Evolutionary conservation across 2,329 filamentous ascomycete species (phyloP).

Genomic region (Colletotrichum limetticola): DNA sequence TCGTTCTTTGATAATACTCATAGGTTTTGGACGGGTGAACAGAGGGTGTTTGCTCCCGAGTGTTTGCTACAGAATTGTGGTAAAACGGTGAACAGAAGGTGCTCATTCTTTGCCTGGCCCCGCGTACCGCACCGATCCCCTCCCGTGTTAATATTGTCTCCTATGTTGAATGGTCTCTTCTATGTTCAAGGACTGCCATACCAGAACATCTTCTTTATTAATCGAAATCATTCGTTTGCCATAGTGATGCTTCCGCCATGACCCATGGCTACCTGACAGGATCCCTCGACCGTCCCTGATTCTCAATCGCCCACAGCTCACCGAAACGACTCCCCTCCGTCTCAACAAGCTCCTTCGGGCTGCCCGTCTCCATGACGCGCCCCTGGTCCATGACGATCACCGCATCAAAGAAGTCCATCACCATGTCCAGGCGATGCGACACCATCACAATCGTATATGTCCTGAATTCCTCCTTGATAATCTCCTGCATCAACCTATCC

Average conservation of each 20-base stretch:
- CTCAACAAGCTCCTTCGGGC: constrained; percentile 31
- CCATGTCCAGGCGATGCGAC: constrained; percentile 59
- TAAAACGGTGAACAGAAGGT: no score
- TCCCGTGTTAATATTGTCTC: no score
- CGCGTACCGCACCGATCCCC: no score
- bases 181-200: no score
- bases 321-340: constrained; percentile 42
- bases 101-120: no score
- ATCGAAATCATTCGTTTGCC: background rate
- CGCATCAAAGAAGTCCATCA: constrained; percentile 60
- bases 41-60: no score
- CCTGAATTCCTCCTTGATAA: constrained; percentile 52
- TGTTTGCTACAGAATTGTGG: no score
- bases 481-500: constrained; percentile 53
- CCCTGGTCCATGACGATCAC: constrained; percentile 63
- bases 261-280: background rate
- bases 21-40: no score
- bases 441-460: constrained; percentile 65
- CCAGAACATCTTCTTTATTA: no score
- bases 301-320: constrained; percentile 44
- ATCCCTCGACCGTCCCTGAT: constrained; percentile 14
- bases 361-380: constrained; percentile 48
- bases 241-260: background rate
- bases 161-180: no score
- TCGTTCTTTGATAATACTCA: no score